Evolutionary conservation across 345 rosid species (phyloP), one percentile per base, ranked within the genome.

Genomic region (Brassica rapa): DNA sequence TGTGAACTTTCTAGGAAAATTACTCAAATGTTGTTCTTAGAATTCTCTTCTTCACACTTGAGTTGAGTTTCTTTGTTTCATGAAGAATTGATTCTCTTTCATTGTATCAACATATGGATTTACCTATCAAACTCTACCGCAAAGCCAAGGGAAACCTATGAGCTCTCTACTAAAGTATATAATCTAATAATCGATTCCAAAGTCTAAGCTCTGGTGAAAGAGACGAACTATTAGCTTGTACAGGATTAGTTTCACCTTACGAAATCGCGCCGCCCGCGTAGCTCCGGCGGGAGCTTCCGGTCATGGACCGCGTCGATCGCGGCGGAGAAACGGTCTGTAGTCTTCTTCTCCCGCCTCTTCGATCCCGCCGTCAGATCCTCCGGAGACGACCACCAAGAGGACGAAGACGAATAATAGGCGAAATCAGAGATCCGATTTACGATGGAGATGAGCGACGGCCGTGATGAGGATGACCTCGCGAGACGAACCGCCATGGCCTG

Each of bases 251-350:
- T 70, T 14, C 11, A 94, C 97, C 95, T 86, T 72, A 92, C 87
- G 72, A 84, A 62, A 78, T 88, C 86, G 68, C 93, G 92, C 12
- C 83, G 90, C 39, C 98, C 98, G 29, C 97, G 97, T 78, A 94
- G 89, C 75, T 92, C 96, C 2, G 96, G 92, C 4, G 96, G 97
- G 30, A 94, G 96, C 80, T 92, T 90, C 35, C 92, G 89, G 78
- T 92, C 95, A 55, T 94, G 88, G 60, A 87, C 88, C 73, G 90
- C 90, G 74, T 89, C 95, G 27, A 89, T 87, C 55, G 84, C 91
- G 8, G 87, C 67, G 0, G 97, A 92, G 4, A 90, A 79, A 41
- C 96, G 93, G 16, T 91, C 92, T 1, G 82, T 73, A 2, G 62
- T 77, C 81, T 88, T 91, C 83, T 84, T 86, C 76, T 78, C 84